Evolutionary conservation across 2,329 filamentous ascomycete species (phyloP), one percentile per base, ranked within the genome.

Genomic region (Diaporthe eres): DNA sequence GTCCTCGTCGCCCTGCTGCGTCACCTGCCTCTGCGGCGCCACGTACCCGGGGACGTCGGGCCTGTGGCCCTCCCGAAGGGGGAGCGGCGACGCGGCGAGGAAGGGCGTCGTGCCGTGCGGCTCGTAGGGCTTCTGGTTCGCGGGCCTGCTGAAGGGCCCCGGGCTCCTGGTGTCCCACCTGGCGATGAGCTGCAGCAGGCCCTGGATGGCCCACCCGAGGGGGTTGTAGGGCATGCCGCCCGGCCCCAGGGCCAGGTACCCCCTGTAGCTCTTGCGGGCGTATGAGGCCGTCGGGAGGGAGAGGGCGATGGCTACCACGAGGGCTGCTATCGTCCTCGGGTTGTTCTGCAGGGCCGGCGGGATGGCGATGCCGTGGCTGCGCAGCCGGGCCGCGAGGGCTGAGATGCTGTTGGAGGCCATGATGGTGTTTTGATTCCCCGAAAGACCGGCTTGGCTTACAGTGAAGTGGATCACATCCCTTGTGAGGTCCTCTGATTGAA

Each of bases 161-260:
- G 83, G 80, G 7, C 79, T 80, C 7, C 82, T 77, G 3, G 80
- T 80, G 77, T 87, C 86, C 42, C 78, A 76, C 9, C 82, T 78
- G 34, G 83, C 82, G 25, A 86, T 28, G 2, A 81, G 77, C 73
- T 82, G 82, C n/a, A 84, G 71, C 7, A 78, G 19, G 12, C 81
- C 77, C 77, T 86, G 85, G 3, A 83, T 28, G 0, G 85, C 79
- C 84, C 85, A 88, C 44, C 87, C 87, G 28, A 81, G 44, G 39
- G 84, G 39, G 74, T 87, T 86, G 78, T 86, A 81, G 0, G 87
- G 86, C 0, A 87, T 74, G 22, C 87, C 87, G 74, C 87, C 86
- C 4, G 82, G 83, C 19, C 87, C 87, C 44, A 88, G 82, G 1
- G 84, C 83, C 22, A 86, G 82, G 79, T 81, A 88, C 65, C 80